Evolutionary conservation across 257 asterid species (phyloP), one percentile per base, ranked within the genome.

Genomic region (Gentiana dahurica): DNA sequence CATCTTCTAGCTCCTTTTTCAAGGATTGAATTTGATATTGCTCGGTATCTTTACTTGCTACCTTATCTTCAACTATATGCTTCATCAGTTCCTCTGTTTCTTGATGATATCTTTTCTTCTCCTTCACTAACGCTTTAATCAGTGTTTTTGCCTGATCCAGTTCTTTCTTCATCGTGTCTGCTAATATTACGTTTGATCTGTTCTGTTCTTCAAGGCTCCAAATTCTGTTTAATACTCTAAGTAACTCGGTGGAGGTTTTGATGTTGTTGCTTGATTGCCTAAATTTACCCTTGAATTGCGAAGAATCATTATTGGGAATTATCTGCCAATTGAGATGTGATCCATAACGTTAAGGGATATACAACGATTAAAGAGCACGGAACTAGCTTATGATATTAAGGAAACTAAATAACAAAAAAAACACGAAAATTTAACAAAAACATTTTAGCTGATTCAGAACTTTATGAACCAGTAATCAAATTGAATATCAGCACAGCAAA

Each of bases 141-240:
- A 38, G 81, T 36, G 63, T 58, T 52, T 71, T 77, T 34, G 95
- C 74, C 57, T 70, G 74, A 63, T 75, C 77, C n/a, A 84, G 73
- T 67, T 90, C 92, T 63, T 53, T 73, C 70, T 68, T 73, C 64
- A 84, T 72, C 12, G 84, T 77, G 67, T 80, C 79, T 11, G 82
- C 81, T 54, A 84, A 67, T 4, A 84, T 79, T 63, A 76, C 75
- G 66, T 82, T 82, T 45, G 89, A 62, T 3, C 73, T 73, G 33
- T 84, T 86, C 59, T 81, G 85, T 62, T 90, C 95, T 79, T 90
- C 98, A 10, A 90, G 98, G 68, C 74, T 87, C 96, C 96, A 90
- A 15, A 90, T 84, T 71, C 89, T 74, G 35, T 90, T 87, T 53
- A 90, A 86, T 34, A 90, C 86, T 67, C 78, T 81, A 12, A 87